Evolutionary conservation across 345 rosid genomes (phyloP), one percentile per base, ranked within the genome.

Genomic region (Angophora floribunda): DNA sequence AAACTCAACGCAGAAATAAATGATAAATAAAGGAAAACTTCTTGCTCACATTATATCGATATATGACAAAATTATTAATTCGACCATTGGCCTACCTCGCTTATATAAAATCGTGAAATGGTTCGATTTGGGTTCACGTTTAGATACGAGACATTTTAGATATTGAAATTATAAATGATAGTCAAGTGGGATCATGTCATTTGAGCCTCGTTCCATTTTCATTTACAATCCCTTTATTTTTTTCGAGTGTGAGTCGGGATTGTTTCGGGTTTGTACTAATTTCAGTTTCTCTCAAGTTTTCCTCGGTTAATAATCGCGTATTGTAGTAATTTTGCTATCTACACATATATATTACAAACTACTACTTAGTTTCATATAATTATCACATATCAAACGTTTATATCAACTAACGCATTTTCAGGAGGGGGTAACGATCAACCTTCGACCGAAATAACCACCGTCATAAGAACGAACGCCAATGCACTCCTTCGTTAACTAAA

Each of bases 11-110:
- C 32, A 1, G 45, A 67, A 67, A 30, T 30, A 67, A 30, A 67
- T 10, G 11, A 32, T 32, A 16, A 32, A n/a, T 67, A 32, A 67
- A 67, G 79, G 16, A 5, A 67, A 67, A 7, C 4, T 15, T 67
- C 10, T 67, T 17, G 30, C 80, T 70, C 41, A n/a, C 13, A 63
- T 63, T 63, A 14, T n/a, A 14, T 13, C 32, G 41, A n/a, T 3
- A n/a, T 0, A 63, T 14, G 3, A 7, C 0, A 6, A 14, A n/a
- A 14, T 14, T 13, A 16, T 32, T 67, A 32, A 16, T 67, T 16
- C 45, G 41, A 24, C 47, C 32, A 70, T 17, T 70, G 80, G 80
- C 80, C 80, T 15, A 32, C 45, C 8, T 70, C 45, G 8, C 80
- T 32, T 32, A 16, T 16, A 32, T 70, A 6, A 70, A 16, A 32